A percentile compares a stretch with the other conserved stretches of the same genome.
Conservation (phyloP, 169 alveolate species). For the Plasmodium inui region DNA sequence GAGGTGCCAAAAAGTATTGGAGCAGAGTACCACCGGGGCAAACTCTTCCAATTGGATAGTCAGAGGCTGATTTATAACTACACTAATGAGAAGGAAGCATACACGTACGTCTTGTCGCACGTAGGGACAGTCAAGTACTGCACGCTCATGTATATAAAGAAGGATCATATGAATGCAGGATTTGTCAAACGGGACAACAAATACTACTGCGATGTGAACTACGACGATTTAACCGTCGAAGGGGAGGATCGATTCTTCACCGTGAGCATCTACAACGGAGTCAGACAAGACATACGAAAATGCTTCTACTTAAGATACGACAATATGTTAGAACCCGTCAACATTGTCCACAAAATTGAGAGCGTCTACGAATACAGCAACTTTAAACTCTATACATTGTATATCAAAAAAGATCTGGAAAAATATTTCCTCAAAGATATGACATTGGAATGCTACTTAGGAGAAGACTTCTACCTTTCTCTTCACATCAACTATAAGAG, state of each 20-base stretch:
- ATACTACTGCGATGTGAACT: slow-evolving; percentile 2
- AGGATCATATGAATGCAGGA: slow-evolving; percentile 43
- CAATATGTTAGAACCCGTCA: slow-evolving; percentile 29
- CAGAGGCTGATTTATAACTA: slow-evolving; percentile 8
- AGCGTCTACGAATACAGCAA: slow-evolving; percentile 16
- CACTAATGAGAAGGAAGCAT: neutral
- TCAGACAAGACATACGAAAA: slow-evolving; percentile 21
- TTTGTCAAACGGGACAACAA: slow-evolving; percentile 10
- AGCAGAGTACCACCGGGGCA: neutral
- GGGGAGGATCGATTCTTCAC: slow-evolving; percentile 30
- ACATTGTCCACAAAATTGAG: slow-evolving; percentile 29
- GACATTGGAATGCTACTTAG: slow-evolving; percentile 32
- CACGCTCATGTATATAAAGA: slow-evolving; percentile 39
- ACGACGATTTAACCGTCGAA: slow-evolving; percentile 40
- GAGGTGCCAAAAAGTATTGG: slow-evolving; percentile 1
- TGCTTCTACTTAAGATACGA: slow-evolving; percentile 19
- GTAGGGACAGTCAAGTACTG: slow-evolving; percentile 20
- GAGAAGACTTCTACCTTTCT: slow-evolving; percentile 16
- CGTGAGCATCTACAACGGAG: slow-evolving; percentile 17
- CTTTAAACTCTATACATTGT: neutral
- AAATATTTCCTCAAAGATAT: slow-evolving; percentile 12
- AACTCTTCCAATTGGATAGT: slow-evolving; percentile 15
- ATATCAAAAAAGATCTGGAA: slow-evolving; percentile 38
- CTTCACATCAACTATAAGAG: slow-evolving; percentile 16
- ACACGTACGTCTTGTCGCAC: slow-evolving; percentile 22